Evolutionary conservation across 179 eudicot genomes (phyloP), one percentile per base, ranked within the genome.

Genomic region (Vitellaria paradoxa): DNA sequence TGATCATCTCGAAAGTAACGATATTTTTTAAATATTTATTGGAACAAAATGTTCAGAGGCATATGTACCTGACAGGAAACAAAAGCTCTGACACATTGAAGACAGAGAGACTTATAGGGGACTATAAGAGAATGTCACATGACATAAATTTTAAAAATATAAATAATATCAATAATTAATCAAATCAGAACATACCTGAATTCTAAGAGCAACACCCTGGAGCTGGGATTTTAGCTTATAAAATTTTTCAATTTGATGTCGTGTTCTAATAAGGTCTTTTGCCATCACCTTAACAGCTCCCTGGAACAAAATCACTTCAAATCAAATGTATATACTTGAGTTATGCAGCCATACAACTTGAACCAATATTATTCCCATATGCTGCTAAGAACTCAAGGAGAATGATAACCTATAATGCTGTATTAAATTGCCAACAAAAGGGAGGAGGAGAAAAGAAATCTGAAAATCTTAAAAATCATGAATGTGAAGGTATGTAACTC

Each of bases 231-330:
- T 96, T 53, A 96, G 94, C 84, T 91, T 93, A 83, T 93, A 96
- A 77, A 96, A 96, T 78, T 96, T 96, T 79, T 93, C 98, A 71
- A 93, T 76, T 77, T 96, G 99, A 85, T 96, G 98, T 53, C 99
- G 84, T 65, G 97, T 96, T 88, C 98, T 89, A 66, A 93, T 96
- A 62, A 96, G 91, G 81, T 96, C 99, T 83, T 93, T 96, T 13
- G 99, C 99, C 97, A 96, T 93, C 78, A 96, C 92, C 85, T 86
- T 95, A 20, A 96, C 99, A 79, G 98, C 99, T 82, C 99, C 99
- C 98, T 96, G 86, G 30, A 79, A 78, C 61, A 86, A 67, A 37
- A 75, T n/a, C 11, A 75, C 50, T 68, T 69, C 70, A 42, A 74
- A 57, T 78, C 76, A 75, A 67, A 67, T 12, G 18, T 45, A 9